A percentile compares a stretch with the other conserved stretches of the same genome.
These are phyloP conservation scores for Casuarina cunninghamiana DNA, from an alignment of 306 rosid genomes.

Conservation along the genomic window DNA sequence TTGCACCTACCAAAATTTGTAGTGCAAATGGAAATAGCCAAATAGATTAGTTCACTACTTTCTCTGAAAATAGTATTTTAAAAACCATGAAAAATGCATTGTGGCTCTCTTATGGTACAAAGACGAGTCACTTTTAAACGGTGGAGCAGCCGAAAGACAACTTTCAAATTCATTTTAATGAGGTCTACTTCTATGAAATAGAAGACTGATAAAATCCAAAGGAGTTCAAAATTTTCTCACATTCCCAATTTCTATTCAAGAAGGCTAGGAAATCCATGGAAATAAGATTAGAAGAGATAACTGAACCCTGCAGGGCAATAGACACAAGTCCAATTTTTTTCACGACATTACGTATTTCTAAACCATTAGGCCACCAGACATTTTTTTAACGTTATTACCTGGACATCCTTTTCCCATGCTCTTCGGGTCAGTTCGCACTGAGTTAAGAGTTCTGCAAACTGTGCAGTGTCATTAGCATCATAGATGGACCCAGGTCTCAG, in stretches of 20 bases:
- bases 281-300: neutral
- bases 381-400: constrained; percentile 47
- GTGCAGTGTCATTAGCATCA: constrained; percentile 98
- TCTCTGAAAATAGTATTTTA: neutral
- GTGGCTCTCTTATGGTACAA: neutral
- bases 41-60: neutral
- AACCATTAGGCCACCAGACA: constrained; percentile 13
- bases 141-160: too few species aligned
- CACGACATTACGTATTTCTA: constrained; percentile 2
- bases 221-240: neutral
- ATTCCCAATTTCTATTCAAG: neutral
- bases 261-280: neutral
- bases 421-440: constrained; percentile 97
- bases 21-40: too few species aligned
- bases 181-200: neutral
- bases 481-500: constrained; percentile 96
- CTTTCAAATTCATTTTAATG: too few species aligned
- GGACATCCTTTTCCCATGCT: constrained; percentile 99
- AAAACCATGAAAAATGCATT: neutral
- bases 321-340: neutral
- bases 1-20: too few species aligned
- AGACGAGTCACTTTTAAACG: neutral
- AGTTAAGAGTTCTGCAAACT: constrained; percentile 96
- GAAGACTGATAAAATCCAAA: neutral
- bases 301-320: neutral